Conservation (phyloP, 768 basidiomycete genomes). For the Fomitopsis serialis region DNA sequence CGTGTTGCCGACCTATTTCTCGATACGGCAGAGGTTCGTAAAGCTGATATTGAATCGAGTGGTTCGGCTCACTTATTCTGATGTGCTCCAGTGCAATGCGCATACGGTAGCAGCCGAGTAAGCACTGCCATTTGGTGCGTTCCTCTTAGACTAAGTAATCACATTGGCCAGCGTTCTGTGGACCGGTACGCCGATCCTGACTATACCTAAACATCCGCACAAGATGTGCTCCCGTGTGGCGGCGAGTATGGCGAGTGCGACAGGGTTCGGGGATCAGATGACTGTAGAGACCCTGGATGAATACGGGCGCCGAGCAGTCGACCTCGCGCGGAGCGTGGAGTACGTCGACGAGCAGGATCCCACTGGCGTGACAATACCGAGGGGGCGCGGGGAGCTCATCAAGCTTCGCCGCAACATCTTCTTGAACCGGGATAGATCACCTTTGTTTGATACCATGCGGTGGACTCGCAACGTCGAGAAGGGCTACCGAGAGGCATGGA, state of each 20-base stretch:
- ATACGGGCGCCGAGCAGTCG: constrained; percentile 42
- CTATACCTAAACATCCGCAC: constrained; percentile 38
- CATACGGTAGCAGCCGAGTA: constrained; percentile 48
- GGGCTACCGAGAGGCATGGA: constrained; percentile 38
- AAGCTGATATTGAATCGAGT: background rate
- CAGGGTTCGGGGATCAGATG: constrained; percentile 44
- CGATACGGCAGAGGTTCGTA: constrained; percentile 44
- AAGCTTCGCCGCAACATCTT: constrained; percentile 37
- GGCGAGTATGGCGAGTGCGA: constrained; percentile 42
- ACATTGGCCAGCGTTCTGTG: constrained; percentile 37
- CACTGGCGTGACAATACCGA: constrained; percentile 13
- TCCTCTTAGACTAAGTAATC: constrained; percentile 1
- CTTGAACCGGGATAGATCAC: constrained; percentile 33
- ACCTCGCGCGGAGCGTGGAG: constrained; percentile 28
- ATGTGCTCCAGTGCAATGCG: constrained; percentile 38
- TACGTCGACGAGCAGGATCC: constrained; percentile 15
- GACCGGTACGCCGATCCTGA: constrained; percentile 46
- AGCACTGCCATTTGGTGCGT: constrained; percentile 12
- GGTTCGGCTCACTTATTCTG: background rate
- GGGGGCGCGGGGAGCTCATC: constrained; percentile 31
- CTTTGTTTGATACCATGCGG: constrained; percentile 43
- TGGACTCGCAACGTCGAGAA: constrained; percentile 46
- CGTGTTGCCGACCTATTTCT: constrained; percentile 45
- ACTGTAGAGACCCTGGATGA: constrained; percentile 36
- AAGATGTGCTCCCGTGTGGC: constrained; percentile 50